Evolutionary conservation across 192 early-diverging fungal genomes (phyloP).

Genomic region (Paraglomus brasilianum): DNA sequence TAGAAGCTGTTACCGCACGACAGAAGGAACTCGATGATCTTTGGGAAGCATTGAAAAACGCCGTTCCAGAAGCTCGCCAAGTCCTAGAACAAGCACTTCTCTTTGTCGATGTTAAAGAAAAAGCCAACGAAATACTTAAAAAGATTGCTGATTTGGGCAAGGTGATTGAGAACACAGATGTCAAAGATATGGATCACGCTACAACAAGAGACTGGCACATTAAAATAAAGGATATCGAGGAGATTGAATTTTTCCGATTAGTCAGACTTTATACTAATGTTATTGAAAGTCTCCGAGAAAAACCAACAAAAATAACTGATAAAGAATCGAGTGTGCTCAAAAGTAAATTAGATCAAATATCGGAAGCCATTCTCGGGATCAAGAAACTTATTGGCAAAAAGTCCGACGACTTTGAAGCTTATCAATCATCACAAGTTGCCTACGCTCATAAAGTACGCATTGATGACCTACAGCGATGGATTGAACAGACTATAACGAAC

Average conservation of each 20-base stretch:
- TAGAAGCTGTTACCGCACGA: not conserved
- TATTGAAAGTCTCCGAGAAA: slow-evolving; percentile 19
- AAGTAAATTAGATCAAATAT: not conserved
- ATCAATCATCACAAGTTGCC: slow-evolving; percentile 24
- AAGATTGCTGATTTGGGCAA: slow-evolving; percentile 14
- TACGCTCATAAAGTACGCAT: not conserved
- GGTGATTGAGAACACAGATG: not conserved
- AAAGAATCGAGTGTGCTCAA: slow-evolving; percentile 23
- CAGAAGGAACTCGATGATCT: slow-evolving; percentile 20
- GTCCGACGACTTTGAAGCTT: slow-evolving; percentile 26
- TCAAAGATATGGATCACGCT: not conserved
- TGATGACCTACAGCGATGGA: slow-evolving; percentile 28
- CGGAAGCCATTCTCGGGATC: not conserved
- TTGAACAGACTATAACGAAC: not conserved
- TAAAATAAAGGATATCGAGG: slow-evolving; percentile 21
- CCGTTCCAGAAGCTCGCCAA: slow-evolving; percentile 8
- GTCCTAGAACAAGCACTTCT: slow-evolving; percentile 26
- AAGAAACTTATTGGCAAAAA: slow-evolving; percentile 22
- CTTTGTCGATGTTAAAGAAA: slow-evolving; percentile 28
- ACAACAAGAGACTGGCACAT: slow-evolving; percentile 30
- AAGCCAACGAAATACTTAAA: slow-evolving; percentile 1
- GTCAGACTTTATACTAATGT: slow-evolving; percentile 15
- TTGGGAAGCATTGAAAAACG: slow-evolving; percentile 12
- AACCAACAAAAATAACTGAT: slow-evolving; percentile 2
- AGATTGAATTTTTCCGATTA: slow-evolving; percentile 25